A percentile compares a stretch with the other conserved stretches of the same genome.
phyloP scores from a whole-genome alignment of 805 yeast species.

The Monosporozyma solicola region DNA sequence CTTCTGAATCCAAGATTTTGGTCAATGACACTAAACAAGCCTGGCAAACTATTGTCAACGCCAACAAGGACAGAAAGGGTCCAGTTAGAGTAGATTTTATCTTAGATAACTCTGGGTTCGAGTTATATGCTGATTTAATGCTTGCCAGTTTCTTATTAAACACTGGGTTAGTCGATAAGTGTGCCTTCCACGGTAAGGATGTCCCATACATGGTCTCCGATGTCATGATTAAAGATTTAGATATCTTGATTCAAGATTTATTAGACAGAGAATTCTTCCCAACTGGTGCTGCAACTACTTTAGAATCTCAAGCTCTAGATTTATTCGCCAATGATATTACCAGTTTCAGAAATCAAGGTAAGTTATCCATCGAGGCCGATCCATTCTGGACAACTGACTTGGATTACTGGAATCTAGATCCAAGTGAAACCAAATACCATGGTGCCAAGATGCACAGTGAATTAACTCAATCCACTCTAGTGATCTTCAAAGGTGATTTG shows the following conservation, averaged over 20 bases:
- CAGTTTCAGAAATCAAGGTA: conserved; percentile 37
- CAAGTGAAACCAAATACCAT: conserved; percentile 38
- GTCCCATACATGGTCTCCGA: conserved; percentile 98
- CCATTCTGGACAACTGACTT: conserved; percentile 81
- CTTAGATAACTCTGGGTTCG: conserved; percentile 92
- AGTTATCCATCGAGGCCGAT: conserved; percentile 44
- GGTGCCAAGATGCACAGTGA: conserved; percentile 56
- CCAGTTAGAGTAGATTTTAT: conserved; percentile 65
- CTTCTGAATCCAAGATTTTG: conserved; percentile 69
- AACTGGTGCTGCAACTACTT: conserved; percentile 9
- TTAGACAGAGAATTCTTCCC: conserved; percentile 43
- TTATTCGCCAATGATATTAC: conserved; percentile 40
- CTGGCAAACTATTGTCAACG: conserved; percentile 42
- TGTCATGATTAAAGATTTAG: conserved; percentile 77
- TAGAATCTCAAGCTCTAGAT: conserved; percentile 36
- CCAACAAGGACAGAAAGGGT: conserved; percentile 3
- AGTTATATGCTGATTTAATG: conserved; percentile 77
- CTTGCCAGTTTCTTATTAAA: conserved; percentile 62
- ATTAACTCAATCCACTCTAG: conserved; percentile 54
- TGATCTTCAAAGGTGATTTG: conserved; percentile 89
- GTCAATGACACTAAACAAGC: conserved; percentile 64
- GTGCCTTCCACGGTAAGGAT: conserved; percentile 78
- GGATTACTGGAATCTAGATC: conserved; percentile 64
- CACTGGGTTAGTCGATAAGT: conserved; percentile 49
- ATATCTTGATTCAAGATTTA: conserved; percentile 48